Base-by-base conservation (phyloP, 108 stramenopile species). In the Cyclotella kingstonii region DNA sequence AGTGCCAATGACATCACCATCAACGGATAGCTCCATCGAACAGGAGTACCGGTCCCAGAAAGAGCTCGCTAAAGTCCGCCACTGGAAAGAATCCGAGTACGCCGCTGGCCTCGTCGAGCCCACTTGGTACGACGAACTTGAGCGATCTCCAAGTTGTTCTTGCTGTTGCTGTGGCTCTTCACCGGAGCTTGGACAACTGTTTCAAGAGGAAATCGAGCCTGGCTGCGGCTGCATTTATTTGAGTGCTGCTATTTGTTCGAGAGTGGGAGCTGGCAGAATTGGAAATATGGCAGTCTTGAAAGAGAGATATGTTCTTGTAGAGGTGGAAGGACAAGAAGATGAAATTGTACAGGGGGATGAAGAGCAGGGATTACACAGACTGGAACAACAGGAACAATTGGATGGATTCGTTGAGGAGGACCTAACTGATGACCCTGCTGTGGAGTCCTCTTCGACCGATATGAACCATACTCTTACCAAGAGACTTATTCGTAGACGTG, bases 261-360 rank as follows among this genome's bases (percentile, higher is more conserved):
- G 66, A 8, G 46, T 87, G 21, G 86, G 89, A 26, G 88, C 85
- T 3, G 84, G 78, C 1, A 76, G 90, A 67, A 84, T 95, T 30
- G 93, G 93, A 7, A 88, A 95, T 53, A 95, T 95, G 90, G 86
- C 78, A 12, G 78, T 95, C 14, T 58, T 95, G 66, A 81, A 81
- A 42, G 78, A 84, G 47, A 70, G 77, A 29, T 81, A 73, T 41
- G 81, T 87, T 49, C 67, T 77, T 71, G 83, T 86, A 5, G 87
- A 86, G 66, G 81, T 74, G 30, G 78, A 74, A 21, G 78, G 67
- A 23, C 82, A 86, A 56, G 76, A 80, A 50, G 66, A 60, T 14
- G 85, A 87, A 53, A 76, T 39, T 18, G 62, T 35, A 14, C 70
- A 52, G 17, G 44, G 30, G 23, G 72, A 21, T 47, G 57, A 29